These are phyloP conservation scores for Fomitopsis schrenkii DNA, from an alignment of 1,284 basidiomycete genomes.

Conservation along the genomic window DNA sequence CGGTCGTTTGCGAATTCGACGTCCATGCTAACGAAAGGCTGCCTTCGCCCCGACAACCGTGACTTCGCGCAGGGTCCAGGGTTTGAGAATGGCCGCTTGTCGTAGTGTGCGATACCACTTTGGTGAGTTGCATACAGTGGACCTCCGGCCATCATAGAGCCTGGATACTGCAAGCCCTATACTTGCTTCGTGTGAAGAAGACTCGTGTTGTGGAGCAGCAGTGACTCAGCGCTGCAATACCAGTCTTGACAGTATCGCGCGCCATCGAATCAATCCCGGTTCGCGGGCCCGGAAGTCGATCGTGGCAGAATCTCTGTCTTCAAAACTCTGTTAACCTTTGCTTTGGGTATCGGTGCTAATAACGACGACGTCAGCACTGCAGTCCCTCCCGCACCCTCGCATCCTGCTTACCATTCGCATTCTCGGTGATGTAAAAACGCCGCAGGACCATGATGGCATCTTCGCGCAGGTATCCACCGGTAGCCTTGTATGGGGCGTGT, in stretches of 20 bases:
- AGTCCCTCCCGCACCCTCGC: conserved; percentile 4
- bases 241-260: not conserved
- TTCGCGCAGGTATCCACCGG: conserved; percentile 83
- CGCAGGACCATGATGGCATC: conserved; percentile 95
- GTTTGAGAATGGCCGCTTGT: not conserved
- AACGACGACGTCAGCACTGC: not conserved
- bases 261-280: not conserved
- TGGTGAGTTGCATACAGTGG: too few relatives aligned
- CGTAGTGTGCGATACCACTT: too few relatives aligned
- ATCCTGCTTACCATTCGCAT: conserved; percentile 72
- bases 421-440: conserved; percentile 95
- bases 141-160: not conserved
- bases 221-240: not conserved
- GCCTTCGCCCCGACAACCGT: not conserved
- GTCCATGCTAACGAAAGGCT: not conserved
- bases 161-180: too few relatives aligned
- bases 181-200: not conserved
- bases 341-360: conserved; percentile 75
- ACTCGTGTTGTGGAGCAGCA: not conserved
- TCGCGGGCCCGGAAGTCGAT: conserved; percentile 4
- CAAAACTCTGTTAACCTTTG: conserved; percentile 67
- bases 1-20: too few relatives aligned
- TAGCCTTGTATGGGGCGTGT: conserved; percentile 75
- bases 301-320: conserved; percentile 63
- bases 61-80: not conserved